phyloP scores from a whole-genome alignment of 768 basidiomycete species.

The Guyanaporus albipodus region DNA sequence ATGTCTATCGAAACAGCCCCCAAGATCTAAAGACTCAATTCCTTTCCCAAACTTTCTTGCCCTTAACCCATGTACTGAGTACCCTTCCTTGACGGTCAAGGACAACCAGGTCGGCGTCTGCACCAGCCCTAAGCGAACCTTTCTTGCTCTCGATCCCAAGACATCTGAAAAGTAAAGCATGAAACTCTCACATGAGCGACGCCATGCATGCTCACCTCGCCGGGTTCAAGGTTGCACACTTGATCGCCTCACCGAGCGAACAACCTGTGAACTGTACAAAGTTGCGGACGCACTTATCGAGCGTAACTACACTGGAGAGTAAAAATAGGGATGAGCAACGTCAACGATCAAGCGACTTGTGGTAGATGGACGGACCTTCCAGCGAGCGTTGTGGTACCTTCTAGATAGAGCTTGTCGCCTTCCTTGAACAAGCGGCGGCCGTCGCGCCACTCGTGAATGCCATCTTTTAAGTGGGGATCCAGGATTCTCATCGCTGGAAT shows the following conservation, averaged over 20 bases:
- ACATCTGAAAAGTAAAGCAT: conserved; percentile 43
- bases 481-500: conserved; percentile 74
- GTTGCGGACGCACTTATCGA: conserved; percentile 85
- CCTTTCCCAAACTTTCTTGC: conserved; percentile 64
- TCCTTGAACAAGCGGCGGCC: conserved; percentile 77
- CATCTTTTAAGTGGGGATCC: conserved; percentile 80
- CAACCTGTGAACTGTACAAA: conserved; percentile 81
- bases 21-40: conserved; percentile 9
- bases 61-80: conserved; percentile 72
- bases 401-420: conserved; percentile 75
- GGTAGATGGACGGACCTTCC: conserved; percentile 59
- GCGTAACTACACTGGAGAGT: conserved; percentile 62
- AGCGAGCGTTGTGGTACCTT: conserved; percentile 84
- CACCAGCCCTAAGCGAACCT: conserved; percentile 77
- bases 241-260: conserved; percentile 77
- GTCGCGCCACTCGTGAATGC: conserved; percentile 85
- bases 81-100: conserved; percentile 66
- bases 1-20: background rate
- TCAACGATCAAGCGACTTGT: background rate
- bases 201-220: conserved; percentile 54
- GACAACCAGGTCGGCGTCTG: conserved; percentile 81
- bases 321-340: background rate
- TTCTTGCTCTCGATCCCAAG: conserved; percentile 76
- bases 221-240: conserved; percentile 82
- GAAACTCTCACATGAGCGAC: background rate